These are phyloP conservation scores for Sphaerulina populicola DNA, from an alignment of 2,329 filamentous ascomycete species.

Conservation along the genomic window DNA sequence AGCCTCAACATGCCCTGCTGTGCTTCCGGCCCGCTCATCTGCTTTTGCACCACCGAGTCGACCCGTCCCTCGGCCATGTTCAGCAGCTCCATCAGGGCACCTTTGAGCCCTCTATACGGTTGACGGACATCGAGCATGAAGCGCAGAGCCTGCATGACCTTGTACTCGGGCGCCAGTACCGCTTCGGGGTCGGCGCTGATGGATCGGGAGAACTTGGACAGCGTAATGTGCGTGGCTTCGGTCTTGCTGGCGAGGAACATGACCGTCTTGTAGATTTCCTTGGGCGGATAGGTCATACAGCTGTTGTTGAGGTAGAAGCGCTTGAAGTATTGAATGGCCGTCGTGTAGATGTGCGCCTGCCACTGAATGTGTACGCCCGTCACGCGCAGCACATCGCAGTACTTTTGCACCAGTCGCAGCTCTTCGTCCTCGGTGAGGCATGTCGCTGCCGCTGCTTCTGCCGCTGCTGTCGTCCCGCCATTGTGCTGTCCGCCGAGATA, in stretches of 20 bases:
- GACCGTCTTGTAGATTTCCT: conserved; percentile 78
- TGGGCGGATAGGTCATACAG: conserved; percentile 90
- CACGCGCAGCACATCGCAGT: conserved; percentile 46
- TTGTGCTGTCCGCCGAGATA: conserved; percentile 35
- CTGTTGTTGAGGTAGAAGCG: conserved; percentile 95
- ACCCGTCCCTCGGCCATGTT: conserved; percentile 56
- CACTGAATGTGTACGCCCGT: conserved; percentile 54
- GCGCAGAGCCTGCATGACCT: conserved; percentile 81
- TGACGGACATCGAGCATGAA: conserved; percentile 92
- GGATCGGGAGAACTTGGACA: conserved; percentile 49
- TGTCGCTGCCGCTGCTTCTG: conserved; percentile 39
- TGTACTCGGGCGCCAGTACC: conserved; percentile 82
- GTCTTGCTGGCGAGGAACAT: conserved; percentile 92
- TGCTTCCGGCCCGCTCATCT: conserved; percentile 15
- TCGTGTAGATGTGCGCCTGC: conserved; percentile 57
- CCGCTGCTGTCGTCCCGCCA: conserved; percentile 27
- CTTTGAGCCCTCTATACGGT: conserved; percentile 79
- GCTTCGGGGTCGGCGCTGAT: conserved; percentile 62
- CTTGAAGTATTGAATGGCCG: conserved; percentile 79
- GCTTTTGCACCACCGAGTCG: conserved; percentile 25
- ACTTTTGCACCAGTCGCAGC: conserved; percentile 69
- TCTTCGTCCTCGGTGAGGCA: conserved; percentile 81
- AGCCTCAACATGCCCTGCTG: conserved; percentile 21
- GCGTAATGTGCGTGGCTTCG: conserved; percentile 69
- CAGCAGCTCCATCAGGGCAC: conserved; percentile 72